Conservation (phyloP, 345 rosid genomes). For the Brassica rapa region DNA sequence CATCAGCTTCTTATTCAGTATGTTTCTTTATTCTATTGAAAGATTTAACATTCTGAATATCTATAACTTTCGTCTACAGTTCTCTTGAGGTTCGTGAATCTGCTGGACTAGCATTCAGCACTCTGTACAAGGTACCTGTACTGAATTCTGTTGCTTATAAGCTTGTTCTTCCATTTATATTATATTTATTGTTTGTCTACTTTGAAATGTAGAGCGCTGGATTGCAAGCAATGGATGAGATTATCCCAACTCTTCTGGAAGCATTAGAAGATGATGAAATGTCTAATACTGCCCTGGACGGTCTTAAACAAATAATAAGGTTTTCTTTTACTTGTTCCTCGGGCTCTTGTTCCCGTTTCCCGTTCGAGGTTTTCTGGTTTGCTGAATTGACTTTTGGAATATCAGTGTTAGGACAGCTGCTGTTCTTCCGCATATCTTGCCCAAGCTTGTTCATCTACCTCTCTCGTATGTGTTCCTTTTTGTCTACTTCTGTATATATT, state of each 20-base stretch:
- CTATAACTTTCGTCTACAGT: constrained; percentile 44
- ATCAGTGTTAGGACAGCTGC: constrained; percentile 96
- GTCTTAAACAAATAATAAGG: constrained; percentile 97
- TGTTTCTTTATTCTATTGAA: constrained; percentile 3
- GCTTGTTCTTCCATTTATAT: constrained; percentile 5
- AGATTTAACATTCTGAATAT: constrained; percentile 5
- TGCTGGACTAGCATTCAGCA: constrained; percentile 96
- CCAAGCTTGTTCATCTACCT: constrained; percentile 87
- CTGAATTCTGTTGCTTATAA: constrained; percentile 15
- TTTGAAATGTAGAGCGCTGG: constrained; percentile 81
- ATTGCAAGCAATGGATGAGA: constrained; percentile 98
- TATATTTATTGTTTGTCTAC: constrained; percentile 2
- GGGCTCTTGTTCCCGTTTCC: neutral
- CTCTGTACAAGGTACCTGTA: constrained; percentile 81
- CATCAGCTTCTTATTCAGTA: constrained; percentile 11
- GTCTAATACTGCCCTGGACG: constrained; percentile 92
- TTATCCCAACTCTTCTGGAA: constrained; percentile 90
- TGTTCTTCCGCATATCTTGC: constrained; percentile 95
- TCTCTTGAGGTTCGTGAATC: constrained; percentile 90
- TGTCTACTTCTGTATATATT: constrained; percentile 10
- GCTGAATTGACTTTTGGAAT: constrained; percentile 37
- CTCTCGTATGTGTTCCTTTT: constrained; percentile 74
- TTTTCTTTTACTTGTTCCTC: constrained; percentile 29
- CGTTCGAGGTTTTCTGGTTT: constrained; percentile 14
- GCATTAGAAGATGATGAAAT: constrained; percentile 90